Conservation (phyloP, 257 asterid species). For the Fraxinus pennsylvanica region DNA sequence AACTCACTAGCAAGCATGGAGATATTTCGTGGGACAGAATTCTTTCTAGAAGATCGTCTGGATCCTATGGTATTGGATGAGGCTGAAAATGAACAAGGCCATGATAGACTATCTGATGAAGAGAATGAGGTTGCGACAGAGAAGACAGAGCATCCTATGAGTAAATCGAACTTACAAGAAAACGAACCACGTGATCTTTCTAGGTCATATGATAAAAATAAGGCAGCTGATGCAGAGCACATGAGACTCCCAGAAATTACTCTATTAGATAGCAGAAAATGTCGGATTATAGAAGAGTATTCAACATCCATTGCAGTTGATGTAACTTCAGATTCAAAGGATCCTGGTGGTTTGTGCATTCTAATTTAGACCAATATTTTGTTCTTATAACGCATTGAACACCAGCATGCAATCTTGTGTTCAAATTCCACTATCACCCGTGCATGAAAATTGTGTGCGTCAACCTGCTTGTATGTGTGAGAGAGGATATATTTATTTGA, state of each 20-base stretch:
- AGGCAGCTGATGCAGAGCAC: conserved; percentile 27
- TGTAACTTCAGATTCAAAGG: conserved; percentile 43
- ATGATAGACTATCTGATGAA: conserved; percentile 31
- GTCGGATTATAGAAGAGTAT: conserved; percentile 31
- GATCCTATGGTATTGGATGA: conserved; percentile 56
- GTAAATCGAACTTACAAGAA: conserved; percentile 22
- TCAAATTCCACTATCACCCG: too few species aligned
- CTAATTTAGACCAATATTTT: conserved; percentile 14
- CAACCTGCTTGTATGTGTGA: background rate
- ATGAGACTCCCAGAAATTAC: conserved; percentile 29
- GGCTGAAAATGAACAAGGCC: conserved; percentile 38
- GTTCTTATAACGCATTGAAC: background rate
- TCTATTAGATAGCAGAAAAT: conserved; percentile 30
- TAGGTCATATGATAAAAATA: conserved; percentile 32
- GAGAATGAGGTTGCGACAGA: conserved; percentile 27
- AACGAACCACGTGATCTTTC: conserved; percentile 30
- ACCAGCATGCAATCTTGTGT: too few species aligned
- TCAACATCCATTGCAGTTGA: conserved; percentile 39
- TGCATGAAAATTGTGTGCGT: too few species aligned
- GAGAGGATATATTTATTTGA: background rate
- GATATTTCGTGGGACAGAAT: conserved; percentile 38
- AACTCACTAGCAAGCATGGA: conserved; percentile 39
- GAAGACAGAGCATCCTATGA: conserved; percentile 20
- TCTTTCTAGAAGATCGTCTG: conserved; percentile 52
- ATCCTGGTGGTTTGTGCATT: conserved; percentile 45